These are phyloP conservation scores for Fusarium kyushuense DNA, from an alignment of 2,329 filamentous ascomycete genomes.

Conservation along the genomic window DNA sequence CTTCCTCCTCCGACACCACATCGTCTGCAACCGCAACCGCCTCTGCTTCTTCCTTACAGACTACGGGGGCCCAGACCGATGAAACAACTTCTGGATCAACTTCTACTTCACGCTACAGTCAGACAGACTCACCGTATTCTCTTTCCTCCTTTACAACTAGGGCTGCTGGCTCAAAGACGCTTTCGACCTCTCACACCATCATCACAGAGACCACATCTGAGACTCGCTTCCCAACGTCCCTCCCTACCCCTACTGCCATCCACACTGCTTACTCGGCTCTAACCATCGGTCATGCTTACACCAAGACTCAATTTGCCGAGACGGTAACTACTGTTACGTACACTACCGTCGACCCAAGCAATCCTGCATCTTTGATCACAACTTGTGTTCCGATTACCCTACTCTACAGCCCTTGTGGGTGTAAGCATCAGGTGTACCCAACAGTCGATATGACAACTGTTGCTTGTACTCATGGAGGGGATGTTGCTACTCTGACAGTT, in stretches of 20 bases:
- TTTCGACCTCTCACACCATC: not conserved
- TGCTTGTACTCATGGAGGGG: not conserved
- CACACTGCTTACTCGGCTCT: not conserved
- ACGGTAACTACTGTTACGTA: not conserved
- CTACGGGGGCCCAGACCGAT: not conserved
- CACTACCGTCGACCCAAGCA: not conserved
- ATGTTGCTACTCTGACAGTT: not conserved
- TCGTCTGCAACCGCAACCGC: too few species aligned
- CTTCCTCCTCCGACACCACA: too few species aligned
- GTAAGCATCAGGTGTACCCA: not conserved
- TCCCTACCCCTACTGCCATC: not conserved
- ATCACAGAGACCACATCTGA: not conserved
- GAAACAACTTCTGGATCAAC: not conserved
- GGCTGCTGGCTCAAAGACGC: not conserved
- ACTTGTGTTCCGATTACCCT: not conserved
- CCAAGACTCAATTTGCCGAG: not conserved
- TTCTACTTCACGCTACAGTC: not conserved
- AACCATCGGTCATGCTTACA: not conserved
- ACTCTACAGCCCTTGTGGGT: not conserved
- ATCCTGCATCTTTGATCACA: not conserved
- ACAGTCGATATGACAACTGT: constrained; percentile 7
- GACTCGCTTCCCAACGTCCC: not conserved
- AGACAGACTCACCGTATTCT: not conserved
- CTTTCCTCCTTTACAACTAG: not conserved
- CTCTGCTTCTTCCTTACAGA: not conserved